Conservation (phyloP, 441 rosid species). For the Pelargonium citronellum region DNA sequence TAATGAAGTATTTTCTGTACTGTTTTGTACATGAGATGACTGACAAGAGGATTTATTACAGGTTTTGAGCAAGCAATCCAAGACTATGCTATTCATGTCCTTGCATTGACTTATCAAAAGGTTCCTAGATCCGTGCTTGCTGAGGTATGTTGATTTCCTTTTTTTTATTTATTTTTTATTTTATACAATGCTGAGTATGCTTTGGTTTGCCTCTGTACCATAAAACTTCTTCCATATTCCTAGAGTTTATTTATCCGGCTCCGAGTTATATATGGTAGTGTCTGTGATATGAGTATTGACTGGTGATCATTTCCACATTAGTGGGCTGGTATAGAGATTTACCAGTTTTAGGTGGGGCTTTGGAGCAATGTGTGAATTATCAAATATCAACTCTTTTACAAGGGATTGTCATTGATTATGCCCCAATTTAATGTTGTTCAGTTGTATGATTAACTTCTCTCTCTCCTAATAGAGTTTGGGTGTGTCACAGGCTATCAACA, state of each 20-base stretch:
- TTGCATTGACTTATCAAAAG: slow-evolving; percentile 84
- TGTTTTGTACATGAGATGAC: slow-evolving; percentile 7
- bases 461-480: slow-evolving; percentile 4
- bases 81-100: slow-evolving; percentile 73
- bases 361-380: too few species aligned
- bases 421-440: neutral
- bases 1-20: neutral
- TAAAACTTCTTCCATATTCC: neutral
- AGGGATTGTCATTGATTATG: neutral
- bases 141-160: slow-evolving; percentile 52
- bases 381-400: too few species aligned
- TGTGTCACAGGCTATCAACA: slow-evolving; percentile 59
- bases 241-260: neutral
- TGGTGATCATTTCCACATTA: too few species aligned
- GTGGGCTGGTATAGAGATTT: too few species aligned
- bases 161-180: neutral
- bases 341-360: too few species aligned
- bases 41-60: slow-evolving; percentile 32
- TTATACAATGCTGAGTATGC: neutral
- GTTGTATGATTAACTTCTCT: neutral
- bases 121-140: slow-evolving; percentile 81
- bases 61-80: slow-evolving; percentile 96
- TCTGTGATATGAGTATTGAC: too few species aligned
- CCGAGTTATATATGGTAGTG: neutral
- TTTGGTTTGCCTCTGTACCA: neutral